A percentile compares a stretch with the other conserved stretches of the same genome.
Evolutionary conservation across 192 early-diverging fungal species (phyloP).

Genomic region (Mortierella claussenii): DNA sequence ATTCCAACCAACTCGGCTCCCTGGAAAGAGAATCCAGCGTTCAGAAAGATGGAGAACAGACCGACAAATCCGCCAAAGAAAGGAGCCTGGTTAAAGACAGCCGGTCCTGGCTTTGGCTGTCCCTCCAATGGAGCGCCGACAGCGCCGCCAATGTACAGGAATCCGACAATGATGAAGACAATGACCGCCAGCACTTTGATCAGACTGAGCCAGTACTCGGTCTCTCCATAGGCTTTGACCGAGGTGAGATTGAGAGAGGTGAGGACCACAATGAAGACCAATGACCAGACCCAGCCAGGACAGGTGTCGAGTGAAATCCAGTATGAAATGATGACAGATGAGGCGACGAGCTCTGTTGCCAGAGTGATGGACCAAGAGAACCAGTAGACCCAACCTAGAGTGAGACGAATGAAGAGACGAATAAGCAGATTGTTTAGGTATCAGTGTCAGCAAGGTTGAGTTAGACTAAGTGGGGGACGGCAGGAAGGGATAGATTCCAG

Average conservation of each 20-base stretch:
- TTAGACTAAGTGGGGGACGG: neutral
- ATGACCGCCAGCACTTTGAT: constrained; percentile 84
- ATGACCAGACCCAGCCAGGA: constrained; percentile 56
- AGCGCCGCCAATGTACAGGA: constrained; percentile 71
- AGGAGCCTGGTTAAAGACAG: constrained; percentile 52
- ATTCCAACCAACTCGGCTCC: constrained; percentile 92
- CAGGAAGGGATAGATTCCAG: no score
- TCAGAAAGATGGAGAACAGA: constrained; percentile 73
- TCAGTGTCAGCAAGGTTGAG: neutral
- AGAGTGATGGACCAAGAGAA: constrained; percentile 71
- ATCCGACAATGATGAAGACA: constrained; percentile 80
- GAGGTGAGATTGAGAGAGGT: constrained; percentile 75
- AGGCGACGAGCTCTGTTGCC: constrained; percentile 81
- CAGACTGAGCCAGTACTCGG: constrained; percentile 80
- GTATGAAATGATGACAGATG: constrained; percentile 78
- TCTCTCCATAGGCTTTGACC: constrained; percentile 82
- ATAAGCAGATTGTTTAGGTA: neutral
- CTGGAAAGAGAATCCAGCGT: constrained; percentile 85
- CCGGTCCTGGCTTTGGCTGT: constrained; percentile 50
- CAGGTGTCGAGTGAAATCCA: constrained; percentile 28
- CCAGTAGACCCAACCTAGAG: constrained; percentile 73
- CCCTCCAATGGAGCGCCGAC: constrained; percentile 63
- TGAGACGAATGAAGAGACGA: neutral
- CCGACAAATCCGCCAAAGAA: constrained; percentile 72
- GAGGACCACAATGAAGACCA: constrained; percentile 70